A percentile compares a stretch with the other conserved stretches of the same genome.
Conservation (phyloP, 768 basidiomycete species). For the Russula dissimulans region DNA sequence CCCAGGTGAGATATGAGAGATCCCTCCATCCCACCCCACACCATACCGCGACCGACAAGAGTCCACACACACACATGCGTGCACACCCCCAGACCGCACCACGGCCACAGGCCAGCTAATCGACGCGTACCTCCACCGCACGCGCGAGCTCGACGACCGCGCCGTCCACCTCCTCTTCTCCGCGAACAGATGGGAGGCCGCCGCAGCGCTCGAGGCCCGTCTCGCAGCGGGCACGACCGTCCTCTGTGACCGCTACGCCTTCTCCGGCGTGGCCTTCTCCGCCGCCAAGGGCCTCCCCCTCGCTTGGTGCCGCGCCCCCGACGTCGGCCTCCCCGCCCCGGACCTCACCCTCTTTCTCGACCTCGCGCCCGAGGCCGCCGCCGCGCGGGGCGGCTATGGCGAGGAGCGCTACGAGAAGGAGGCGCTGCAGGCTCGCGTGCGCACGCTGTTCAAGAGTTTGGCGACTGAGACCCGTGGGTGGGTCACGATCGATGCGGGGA, state of each 20-base stretch:
- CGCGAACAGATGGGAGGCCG: conserved; percentile 94
- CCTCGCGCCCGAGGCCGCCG: conserved; percentile 60
- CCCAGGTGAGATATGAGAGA: conserved; percentile 52
- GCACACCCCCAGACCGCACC: conserved; percentile 57
- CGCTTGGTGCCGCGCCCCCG: conserved; percentile 80
- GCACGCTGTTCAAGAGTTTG: conserved; percentile 49
- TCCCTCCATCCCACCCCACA: not conserved
- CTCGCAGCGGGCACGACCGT: conserved; percentile 60
- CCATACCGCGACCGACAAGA: not conserved
- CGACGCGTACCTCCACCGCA: conserved; percentile 77
- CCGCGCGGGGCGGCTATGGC: conserved; percentile 69
- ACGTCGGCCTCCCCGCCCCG: conserved; percentile 79
- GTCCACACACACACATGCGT: too few relatives aligned
- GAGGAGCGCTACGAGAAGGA: conserved; percentile 80
- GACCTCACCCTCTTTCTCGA: conserved; percentile 86
- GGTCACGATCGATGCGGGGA: conserved; percentile 53
- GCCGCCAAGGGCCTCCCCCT: conserved; percentile 60
- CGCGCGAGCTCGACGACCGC: conserved; percentile 83
- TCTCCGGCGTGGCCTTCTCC: conserved; percentile 91
- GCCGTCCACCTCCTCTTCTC: conserved; percentile 92
- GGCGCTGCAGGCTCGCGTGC: conserved; percentile 61
- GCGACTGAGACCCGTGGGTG: conserved; percentile 34
- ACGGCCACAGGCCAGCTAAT: conserved; percentile 91
- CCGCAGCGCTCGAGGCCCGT: conserved; percentile 59
- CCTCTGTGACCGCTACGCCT: conserved; percentile 90